Conservation (phyloP, 192 early-diverging fungal genomes). For the Dissophora ornata region DNA sequence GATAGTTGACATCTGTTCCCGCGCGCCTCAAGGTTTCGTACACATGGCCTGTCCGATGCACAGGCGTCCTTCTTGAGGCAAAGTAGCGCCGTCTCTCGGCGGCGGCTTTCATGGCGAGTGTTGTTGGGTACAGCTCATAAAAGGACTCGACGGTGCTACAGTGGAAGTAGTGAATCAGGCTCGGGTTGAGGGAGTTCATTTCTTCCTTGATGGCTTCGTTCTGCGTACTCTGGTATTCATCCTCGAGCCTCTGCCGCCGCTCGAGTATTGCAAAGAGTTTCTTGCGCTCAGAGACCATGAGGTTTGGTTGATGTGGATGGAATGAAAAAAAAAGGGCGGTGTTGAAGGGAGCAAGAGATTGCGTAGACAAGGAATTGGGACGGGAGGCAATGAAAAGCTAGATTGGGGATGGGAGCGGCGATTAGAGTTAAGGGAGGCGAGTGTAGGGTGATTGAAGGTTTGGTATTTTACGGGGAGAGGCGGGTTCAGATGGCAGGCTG, state of each 20-base stretch:
- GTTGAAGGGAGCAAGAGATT: background rate
- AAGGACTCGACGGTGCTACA: constrained; percentile 1
- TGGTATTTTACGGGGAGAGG: too few relatives aligned
- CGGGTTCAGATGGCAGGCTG: too few relatives aligned
- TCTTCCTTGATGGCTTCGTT: background rate
- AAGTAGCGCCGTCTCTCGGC: constrained; percentile 38
- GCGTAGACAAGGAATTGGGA: background rate
- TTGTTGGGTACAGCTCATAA: constrained; percentile 11
- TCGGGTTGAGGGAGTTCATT: constrained; percentile 4
- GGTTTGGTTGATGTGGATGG: background rate
- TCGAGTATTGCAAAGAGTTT: constrained; percentile 23
- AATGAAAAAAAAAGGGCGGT: background rate
- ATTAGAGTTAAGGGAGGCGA: too few relatives aligned
- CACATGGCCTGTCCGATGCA: constrained; percentile 7
- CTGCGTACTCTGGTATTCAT: background rate
- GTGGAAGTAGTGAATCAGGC: constrained; percentile 20
- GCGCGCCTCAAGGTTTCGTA: constrained; percentile 18
- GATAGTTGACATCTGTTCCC: constrained; percentile 26
- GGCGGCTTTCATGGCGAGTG: constrained; percentile 13
- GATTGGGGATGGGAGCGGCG: too few relatives aligned
- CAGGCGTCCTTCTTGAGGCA: constrained; percentile 7
- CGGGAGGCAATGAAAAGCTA: too few relatives aligned
- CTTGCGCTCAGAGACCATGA: constrained; percentile 39
- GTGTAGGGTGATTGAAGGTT: too few relatives aligned
- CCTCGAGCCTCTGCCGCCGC: constrained; percentile 20